Evolutionary conservation across 768 basidiomycete genomes (phyloP).

Genomic region (Pisolithus albus): DNA sequence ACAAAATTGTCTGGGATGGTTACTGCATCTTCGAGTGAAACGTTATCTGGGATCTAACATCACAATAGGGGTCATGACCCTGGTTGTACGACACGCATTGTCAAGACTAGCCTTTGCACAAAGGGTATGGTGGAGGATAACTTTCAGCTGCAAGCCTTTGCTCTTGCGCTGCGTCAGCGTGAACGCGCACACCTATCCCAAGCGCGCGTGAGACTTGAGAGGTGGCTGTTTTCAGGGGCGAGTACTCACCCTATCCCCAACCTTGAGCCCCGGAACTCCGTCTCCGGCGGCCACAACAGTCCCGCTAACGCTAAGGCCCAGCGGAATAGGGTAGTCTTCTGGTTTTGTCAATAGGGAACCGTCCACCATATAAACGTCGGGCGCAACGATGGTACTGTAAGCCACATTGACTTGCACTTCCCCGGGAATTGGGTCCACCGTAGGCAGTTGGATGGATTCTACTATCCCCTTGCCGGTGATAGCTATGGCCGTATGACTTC

Average conservation of each 20-base stretch:
- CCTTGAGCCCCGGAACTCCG: constrained; percentile 28
- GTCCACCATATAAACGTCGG: constrained; percentile 36
- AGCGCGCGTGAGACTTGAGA: neutral
- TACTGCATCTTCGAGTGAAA: constrained; percentile 33
- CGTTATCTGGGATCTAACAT: constrained; percentile 34
- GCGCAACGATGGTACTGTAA: constrained; percentile 34
- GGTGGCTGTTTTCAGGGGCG: neutral
- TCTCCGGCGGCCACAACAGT: constrained; percentile 32
- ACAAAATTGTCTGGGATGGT: constrained; percentile 40
- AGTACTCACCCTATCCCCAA: constrained; percentile 34
- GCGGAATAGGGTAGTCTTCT: constrained; percentile 26
- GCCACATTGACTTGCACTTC: constrained; percentile 37
- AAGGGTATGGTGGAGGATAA: constrained; percentile 22
- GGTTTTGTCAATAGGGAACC: constrained; percentile 23
- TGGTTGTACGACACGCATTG: neutral
- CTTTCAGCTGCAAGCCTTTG: constrained; percentile 36
- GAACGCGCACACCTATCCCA: constrained; percentile 23
- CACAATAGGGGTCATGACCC: neutral
- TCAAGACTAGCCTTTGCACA: constrained; percentile 31
- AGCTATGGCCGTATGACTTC: constrained; percentile 38
- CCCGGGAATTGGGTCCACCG: constrained; percentile 27
- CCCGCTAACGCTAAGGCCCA: constrained; percentile 36
- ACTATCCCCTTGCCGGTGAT: constrained; percentile 29
- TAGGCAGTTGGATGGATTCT: constrained; percentile 32
- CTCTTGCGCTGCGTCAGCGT: constrained; percentile 16